Evolutionary conservation across 345 rosid genomes (phyloP), one percentile per base, ranked within the genome.

Genomic region (Gossypium stocksii): DNA sequence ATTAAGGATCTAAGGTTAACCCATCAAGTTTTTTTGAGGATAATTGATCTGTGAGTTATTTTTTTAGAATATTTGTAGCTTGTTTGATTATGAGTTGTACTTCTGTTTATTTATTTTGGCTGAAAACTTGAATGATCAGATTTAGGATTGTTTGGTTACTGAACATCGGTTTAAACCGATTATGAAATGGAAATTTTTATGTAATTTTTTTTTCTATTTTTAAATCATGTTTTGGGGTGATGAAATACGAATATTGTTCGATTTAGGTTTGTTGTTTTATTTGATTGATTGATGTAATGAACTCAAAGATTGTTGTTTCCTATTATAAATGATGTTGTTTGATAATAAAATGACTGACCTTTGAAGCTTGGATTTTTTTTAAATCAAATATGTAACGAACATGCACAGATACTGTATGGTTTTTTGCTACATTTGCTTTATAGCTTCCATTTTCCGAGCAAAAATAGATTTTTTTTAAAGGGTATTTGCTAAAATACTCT

Each of bases 41-140:
- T 80, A 85, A 83, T 84, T 91, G 85, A 87, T 86, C 87, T 78
- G 87, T 83, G 74, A 83, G 92, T 86, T 70, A 7, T n/a, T 72
- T 54, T 43, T 67, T 78, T 71, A 83, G 45, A 17, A 65, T 51
- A 45, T 76, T 16, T 49, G 22, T 25, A 70, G 80, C 56, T 81
- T 45, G 66, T 74, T 80, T 51, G 77, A 81, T 77, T 74, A 80
- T 88, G 82, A 79, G 77, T 69, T 85, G 72, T 73, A 23, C 11
- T 19, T 57, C 49, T 14, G 52, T 16, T 64, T 58, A 17, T 71
- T 73, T 59, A 1, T 17, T 58, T 58, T 27, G 62, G 51, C 46
- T 22, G 72, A 22, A 14, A 62, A 74, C 71, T 71, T 74, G 53
- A 79, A 82, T 82, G 86, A 81, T 90, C 77, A 74, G 85, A 52